Conservation (phyloP, 192 early-diverging fungal species). For the Umbelopsis sp. region DNA sequence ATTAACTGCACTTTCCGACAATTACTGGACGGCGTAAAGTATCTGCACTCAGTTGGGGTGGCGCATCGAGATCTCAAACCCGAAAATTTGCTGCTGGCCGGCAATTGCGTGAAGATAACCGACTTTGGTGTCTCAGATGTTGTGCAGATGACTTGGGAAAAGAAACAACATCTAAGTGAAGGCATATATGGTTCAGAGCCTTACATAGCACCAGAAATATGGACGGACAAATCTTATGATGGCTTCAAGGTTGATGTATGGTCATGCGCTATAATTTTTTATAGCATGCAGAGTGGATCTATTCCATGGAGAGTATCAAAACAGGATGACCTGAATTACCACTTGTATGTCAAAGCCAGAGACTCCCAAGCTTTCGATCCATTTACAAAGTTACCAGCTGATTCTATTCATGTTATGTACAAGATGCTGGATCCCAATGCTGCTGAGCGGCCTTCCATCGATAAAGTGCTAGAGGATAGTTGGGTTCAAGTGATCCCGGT, state of each 20-base stretch:
- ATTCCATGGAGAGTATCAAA: slow-evolving; percentile 66
- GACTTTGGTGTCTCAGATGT: slow-evolving; percentile 98
- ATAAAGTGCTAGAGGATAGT: slow-evolving; percentile 69
- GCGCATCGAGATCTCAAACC: slow-evolving; percentile 87
- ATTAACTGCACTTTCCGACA: slow-evolving; percentile 94
- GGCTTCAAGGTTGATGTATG: slow-evolving; percentile 90
- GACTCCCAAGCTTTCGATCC: slow-evolving; percentile 51
- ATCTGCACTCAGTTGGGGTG: slow-evolving; percentile 94
- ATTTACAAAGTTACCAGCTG: slow-evolving; percentile 70
- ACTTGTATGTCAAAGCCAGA: slow-evolving; percentile 45
- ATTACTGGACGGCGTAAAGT: slow-evolving; percentile 83
- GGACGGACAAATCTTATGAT: slow-evolving; percentile 79
- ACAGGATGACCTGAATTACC: slow-evolving; percentile 64
- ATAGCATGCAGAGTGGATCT: slow-evolving; percentile 72
- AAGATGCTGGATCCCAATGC: slow-evolving; percentile 82
- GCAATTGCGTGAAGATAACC: slow-evolving; percentile 89
- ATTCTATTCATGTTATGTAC: slow-evolving; percentile 73
- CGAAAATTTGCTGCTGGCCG: slow-evolving; percentile 89
- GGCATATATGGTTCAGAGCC: slow-evolving; percentile 92
- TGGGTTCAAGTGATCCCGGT: slow-evolving; percentile 69
- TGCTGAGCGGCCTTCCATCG: slow-evolving; percentile 66
- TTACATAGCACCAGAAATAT: slow-evolving; percentile 95
- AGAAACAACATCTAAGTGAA: slow-evolving; percentile 66
- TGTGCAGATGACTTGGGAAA: slow-evolving; percentile 64
- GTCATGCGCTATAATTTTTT: slow-evolving; percentile 94